Base-by-base conservation (phyloP, 495 filamentous ascomycete species). In the Collariella sp. region DNA sequence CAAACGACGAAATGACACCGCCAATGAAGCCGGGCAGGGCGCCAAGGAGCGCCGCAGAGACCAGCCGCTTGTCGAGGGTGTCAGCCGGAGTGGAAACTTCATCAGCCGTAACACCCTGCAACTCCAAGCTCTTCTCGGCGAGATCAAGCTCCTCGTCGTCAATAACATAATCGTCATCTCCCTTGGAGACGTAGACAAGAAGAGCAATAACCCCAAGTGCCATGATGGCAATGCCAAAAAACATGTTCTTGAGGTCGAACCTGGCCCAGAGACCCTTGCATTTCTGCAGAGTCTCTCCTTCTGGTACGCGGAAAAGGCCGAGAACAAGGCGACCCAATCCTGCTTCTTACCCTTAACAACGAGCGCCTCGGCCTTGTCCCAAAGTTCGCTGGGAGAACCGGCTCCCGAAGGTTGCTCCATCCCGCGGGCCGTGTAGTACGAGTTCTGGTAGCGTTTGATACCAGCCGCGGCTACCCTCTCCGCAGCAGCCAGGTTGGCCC, bases 181-280 rank as follows among this genome's bases (percentile, higher is more conserved):
- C 68, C 39, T 63, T 66, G n/a, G 72, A 72, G 10, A 88, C 84
- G 66, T 90, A 96, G 2, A 88, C 65, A 10, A 84, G 72, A 24
- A 97, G 70, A 26, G 85, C 61, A 20, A 77, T 57, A 41, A 96
- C 76, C 11, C 85, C 82, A 13, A 76, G 76, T 13, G 80, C 72
- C 56, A 96, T 78, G 46, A 95, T 77, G 15, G 59, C 62, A 54
- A 96, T 82, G 18, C 93, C 93, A 43, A 86, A 66, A 10, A 82
- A 54, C 90, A 98, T 98, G 62, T 84, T 87, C 1, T 79, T 75
- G 35, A 95, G 71, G 66, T 97, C 87, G 62, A 97, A 98, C 23
- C 84, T 78, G 11, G 94, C 89, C 93, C 93, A 98, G 22, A 96
- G 76, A 20, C 74, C 75, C 60, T 88, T 87, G 72, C 85, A 97